Evolutionary conservation across 2,329 filamentous ascomycete genomes (phyloP).

Genomic region (Zymoseptoria pseudotritici): DNA sequence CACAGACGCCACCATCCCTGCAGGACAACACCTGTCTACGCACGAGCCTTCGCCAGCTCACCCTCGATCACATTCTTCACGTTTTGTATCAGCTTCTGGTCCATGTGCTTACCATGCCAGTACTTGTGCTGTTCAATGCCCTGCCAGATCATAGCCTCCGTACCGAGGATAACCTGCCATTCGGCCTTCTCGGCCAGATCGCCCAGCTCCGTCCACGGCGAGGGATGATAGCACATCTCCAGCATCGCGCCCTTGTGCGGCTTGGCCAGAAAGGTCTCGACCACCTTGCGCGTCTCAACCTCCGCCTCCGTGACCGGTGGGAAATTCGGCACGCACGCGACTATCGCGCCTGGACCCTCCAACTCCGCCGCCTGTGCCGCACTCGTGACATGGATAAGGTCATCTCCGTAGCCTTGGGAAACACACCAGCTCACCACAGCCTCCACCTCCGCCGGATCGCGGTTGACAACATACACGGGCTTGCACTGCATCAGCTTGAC

Average conservation of each 20-base stretch:
- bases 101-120: constrained; percentile 54
- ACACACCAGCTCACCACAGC: constrained; percentile 59
- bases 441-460: constrained; percentile 59
- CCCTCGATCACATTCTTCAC: constrained; percentile 49
- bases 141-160: constrained; percentile 71
- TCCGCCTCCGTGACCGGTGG: constrained; percentile 60
- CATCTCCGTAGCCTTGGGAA: constrained; percentile 51
- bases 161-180: constrained; percentile 69
- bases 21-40: constrained; percentile 2
- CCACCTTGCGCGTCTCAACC: constrained; percentile 50
- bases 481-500: constrained; percentile 60
- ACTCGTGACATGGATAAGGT: constrained; percentile 54
- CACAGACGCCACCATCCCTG: background rate
- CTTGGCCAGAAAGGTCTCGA: constrained; percentile 44
- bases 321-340: constrained; percentile 70
- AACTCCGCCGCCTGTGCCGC: constrained; percentile 53
- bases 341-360: constrained; percentile 57
- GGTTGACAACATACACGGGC: constrained; percentile 69
- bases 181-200: constrained; percentile 53
- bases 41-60: constrained; percentile 19
- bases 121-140: constrained; percentile 55
- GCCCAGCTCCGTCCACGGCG: constrained; percentile 60
- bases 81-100: constrained; percentile 52
- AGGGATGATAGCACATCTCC: constrained; percentile 79
- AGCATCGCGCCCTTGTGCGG: constrained; percentile 59